Base-by-base conservation (phyloP, 495 filamentous ascomycete genomes). In the Daldinia childiae region DNA sequence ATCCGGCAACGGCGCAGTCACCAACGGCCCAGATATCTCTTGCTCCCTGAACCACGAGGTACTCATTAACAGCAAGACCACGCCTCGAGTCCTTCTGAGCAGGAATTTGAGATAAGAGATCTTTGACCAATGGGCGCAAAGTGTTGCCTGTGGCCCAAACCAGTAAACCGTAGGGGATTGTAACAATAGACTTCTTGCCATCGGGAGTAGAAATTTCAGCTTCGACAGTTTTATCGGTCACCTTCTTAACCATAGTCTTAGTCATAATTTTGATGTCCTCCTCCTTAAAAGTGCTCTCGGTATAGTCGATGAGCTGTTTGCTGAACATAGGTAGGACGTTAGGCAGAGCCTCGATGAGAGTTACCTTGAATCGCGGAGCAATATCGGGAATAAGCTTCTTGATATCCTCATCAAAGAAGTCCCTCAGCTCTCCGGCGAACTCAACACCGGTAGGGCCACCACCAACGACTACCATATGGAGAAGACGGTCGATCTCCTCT, bases 71-170 rank as follows among this genome's bases (percentile, higher is more conserved):
- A 36, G 91, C 92, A 43, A 99, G 89, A 78, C 95, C 95, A 69
- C 95, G 92, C 68, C 95, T 91, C 21, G 96, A 97, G 83, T 97
- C 89, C 82, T 93, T 93, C 79, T 99, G 95, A 7, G 93, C 95
- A 9, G 96, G 93, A 65, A 99, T 92, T 80, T 95, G 92, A 69
- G 79, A 80, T 90, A 98, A 97, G 50, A 98, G 88, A 80, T 98
- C 95, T 74, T 89, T 91, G 78, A 98, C 87, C 12, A 98, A 85
- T 30, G 89, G 89, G 64, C 96, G 93, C 30, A 99, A 84, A 19
- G 95, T 93, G 78, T 99, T 99, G 80, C 96, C 96, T 39, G 96
- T 98, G 43, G 95, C 95, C 95, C 95, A 99, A 62, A 99, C 95
- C 34, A 99, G 88, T 52, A 98, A 90, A 74, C 95, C 95, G 81